Evolutionary conservation across 2,329 filamentous ascomycete genomes (phyloP), one percentile per base, ranked within the genome.

Genomic region (Tolypocladium tropicale): DNA sequence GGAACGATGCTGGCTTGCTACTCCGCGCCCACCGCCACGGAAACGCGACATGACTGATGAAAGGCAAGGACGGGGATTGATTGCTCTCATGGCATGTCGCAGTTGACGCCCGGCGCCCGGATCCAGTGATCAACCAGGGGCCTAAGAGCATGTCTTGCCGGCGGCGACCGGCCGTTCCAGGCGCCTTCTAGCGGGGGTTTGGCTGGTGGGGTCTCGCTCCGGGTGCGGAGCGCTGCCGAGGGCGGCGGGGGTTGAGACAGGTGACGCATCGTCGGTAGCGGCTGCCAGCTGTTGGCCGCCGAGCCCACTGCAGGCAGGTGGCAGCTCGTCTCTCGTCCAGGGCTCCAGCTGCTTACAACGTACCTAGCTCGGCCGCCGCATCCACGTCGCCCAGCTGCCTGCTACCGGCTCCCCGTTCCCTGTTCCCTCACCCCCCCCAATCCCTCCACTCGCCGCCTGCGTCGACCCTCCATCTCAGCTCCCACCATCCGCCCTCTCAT

Each of bases 221-320:
- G 21, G 12, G 34, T 37, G 48, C 46, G 21, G 34, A 37, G 23
- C 10, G 34, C 18, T 16, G 33, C 16, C 18, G 32, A 21, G 30
- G 32, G 21, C 6, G 21, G 32, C 6, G 50, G 50, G 33, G 50
- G 37, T 10, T 33, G 23, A 39, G 50, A 53, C 23, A 56, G 21
- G 52, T 54, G 55, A 56, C 55, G 55, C 43, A 28, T 46, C 52
- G 46, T 36, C 55, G 55, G 55, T 53, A 53, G 46, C 46, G 28
- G 18, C 37, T 36, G 30, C 30, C 37, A 30, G 16, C 37, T 33
- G 37, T 43, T 39, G 36, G 52, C n/a, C 52, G 33, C 18, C 37
- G 23, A 41, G n/a, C n/a, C 6, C 36, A 39, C 5, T 18, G 12
- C 36, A 14, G 16, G 16, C n/a, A n/a, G n/a, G n/a, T n/a, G n/a